Conservation (phyloP, 345 rosid genomes). For the Mercurialis annua region DNA sequence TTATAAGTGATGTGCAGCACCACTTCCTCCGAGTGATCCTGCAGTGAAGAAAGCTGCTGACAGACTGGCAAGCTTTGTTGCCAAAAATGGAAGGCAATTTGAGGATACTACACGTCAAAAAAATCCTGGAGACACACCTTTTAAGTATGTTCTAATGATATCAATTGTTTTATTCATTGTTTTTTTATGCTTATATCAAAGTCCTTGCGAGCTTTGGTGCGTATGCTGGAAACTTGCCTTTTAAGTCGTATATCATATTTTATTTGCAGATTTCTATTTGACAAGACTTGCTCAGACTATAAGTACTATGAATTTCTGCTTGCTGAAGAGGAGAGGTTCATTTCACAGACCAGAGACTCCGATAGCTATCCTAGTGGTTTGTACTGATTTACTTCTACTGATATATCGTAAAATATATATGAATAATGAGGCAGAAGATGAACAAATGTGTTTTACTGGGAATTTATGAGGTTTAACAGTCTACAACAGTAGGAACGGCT, state of each 20-base stretch:
- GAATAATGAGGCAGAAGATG: no score
- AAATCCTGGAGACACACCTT: conserved; percentile 95
- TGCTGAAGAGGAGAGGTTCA: conserved; percentile 70
- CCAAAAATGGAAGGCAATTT: conserved; percentile 94
- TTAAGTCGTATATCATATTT: conserved; percentile 10
- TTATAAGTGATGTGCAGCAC: conserved; percentile 99
- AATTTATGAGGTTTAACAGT: no score
- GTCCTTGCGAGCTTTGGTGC: background rate
- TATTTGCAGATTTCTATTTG: conserved; percentile 74
- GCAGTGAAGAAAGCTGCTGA: conserved; percentile 97
- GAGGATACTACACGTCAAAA: conserved; percentile 88
- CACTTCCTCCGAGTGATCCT: conserved; percentile 79
- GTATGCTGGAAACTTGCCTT: background rate
- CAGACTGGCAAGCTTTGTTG: conserved; percentile 95
- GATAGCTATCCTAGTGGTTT: conserved; percentile 48
- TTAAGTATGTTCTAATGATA: conserved; percentile 54
- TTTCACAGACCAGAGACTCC: conserved; percentile 49
- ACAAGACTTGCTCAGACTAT: conserved; percentile 75
- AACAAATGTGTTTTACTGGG: no score
- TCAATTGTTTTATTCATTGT: background rate
- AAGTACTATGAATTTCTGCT: conserved; percentile 77
- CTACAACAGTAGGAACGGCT: no score
- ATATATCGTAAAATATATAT: no score
- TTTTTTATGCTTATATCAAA: conserved; percentile 11
- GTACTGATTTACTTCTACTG: conserved; percentile 13